Base-by-base conservation (phyloP, 495 filamentous ascomycete species). In the Hypoxylon rickii region DNA sequence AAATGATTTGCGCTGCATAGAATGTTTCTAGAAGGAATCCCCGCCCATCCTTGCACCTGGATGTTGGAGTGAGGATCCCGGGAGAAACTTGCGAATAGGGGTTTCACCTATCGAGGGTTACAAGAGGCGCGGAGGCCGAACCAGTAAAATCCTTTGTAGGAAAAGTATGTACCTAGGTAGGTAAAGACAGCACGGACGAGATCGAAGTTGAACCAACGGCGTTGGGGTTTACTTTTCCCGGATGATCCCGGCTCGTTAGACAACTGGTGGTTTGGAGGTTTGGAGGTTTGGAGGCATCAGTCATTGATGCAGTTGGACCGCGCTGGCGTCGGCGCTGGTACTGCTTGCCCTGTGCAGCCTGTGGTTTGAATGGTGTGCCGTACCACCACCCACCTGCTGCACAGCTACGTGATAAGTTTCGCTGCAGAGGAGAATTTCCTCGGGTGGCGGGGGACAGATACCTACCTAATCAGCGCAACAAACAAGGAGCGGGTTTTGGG, bases 21-120 rank as follows among this genome's bases (percentile, higher is more conserved):
- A 64, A 64, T 60, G 45, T 55, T 64, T 64, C 61, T 64, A 64
- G 61, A 64, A 64, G 55, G 31, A 46, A 12, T 47, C 26, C 53
- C 52, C 58, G 53, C 45, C 45, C 43, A 44, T 60, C 47, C 52
- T 53, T 59, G 52, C 42, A 45, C 21, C 49, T 26, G 29, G 55
- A 38, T 44, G 13, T 10, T 48, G 32, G 24, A 52, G 44, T 18
- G 44, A 34, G 44, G 37, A 44, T 40, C 44, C 44, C 44, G 32
- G 47, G 18, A 29, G 22, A 37, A n/a, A 20, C 46, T 38, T 13
- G 15, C 13, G 29, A 41, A 50, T 44, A 41, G 48, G 49, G 44
- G 31, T 19, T 39, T 44, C 20, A 41, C 22, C 29, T 43, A 40
- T 40, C 29, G 19, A 47, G 19, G 38, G 26, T 34, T 39, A 2